A percentile compares a stretch with the other conserved stretches of the same genome.
Conservation (phyloP, 2,329 filamentous ascomycete genomes). For the Colletotrichum magnum region DNA sequence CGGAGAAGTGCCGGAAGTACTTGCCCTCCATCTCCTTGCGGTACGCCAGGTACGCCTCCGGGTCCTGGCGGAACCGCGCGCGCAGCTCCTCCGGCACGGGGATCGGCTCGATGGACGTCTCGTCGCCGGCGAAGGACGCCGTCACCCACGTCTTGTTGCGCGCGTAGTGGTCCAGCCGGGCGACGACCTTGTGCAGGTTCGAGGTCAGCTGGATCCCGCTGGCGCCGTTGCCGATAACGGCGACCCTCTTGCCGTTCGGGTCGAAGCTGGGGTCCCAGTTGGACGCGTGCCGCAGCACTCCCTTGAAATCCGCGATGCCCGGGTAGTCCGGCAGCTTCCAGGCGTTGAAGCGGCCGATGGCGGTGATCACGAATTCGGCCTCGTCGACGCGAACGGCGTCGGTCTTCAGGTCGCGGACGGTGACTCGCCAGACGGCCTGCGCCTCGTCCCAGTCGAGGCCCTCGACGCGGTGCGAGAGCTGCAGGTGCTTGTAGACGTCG, state of each 20-base stretch:
- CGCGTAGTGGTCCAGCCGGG: slow-evolving; percentile 74
- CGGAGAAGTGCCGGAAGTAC: slow-evolving; percentile 72
- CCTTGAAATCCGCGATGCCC: slow-evolving; percentile 68
- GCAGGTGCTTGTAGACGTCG: slow-evolving; percentile 72
- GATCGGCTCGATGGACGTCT: slow-evolving; percentile 70
- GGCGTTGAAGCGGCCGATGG: slow-evolving; percentile 76
- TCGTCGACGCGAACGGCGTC: slow-evolving; percentile 59
- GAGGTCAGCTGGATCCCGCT: slow-evolving; percentile 71
- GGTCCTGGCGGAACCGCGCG: slow-evolving; percentile 70
- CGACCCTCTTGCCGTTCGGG: slow-evolving; percentile 64
- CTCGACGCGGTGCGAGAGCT: slow-evolving; percentile 69
- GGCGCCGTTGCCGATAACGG: slow-evolving; percentile 75
- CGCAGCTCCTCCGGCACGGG: slow-evolving; percentile 67
- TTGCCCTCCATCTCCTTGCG: slow-evolving; percentile 70
- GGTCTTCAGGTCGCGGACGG: slow-evolving; percentile 56
- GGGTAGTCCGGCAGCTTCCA: slow-evolving; percentile 75
- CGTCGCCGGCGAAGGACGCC: slow-evolving; percentile 69
- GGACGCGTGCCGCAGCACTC: slow-evolving; percentile 71
- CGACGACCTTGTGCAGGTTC: slow-evolving; percentile 64
- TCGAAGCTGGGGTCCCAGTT: slow-evolving; percentile 70
- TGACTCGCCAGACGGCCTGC: slow-evolving; percentile 68
- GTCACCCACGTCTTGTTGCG: slow-evolving; percentile 78
- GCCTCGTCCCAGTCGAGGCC: slow-evolving; percentile 68
- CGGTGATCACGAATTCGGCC: slow-evolving; percentile 73
- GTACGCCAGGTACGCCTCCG: slow-evolving; percentile 71